Evolutionary conservation across 2,329 filamentous ascomycete species (phyloP).

Genomic region (Curvularia verruculosa): DNA sequence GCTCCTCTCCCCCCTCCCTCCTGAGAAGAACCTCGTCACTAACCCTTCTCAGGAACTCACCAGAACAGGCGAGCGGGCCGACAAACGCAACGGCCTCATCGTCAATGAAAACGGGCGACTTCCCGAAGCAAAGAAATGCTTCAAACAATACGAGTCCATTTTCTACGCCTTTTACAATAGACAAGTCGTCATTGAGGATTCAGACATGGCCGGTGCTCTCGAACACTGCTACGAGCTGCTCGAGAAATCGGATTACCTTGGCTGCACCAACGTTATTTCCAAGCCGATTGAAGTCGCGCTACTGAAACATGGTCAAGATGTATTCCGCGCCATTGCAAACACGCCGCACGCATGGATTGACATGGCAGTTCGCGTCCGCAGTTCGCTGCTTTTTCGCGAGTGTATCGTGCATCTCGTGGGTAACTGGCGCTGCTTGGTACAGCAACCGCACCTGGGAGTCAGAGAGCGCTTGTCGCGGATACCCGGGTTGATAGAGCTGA

Average conservation of each 20-base stretch:
- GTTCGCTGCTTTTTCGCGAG: neutral
- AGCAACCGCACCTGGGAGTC: neutral
- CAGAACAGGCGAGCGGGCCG: neutral
- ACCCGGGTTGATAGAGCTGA: neutral
- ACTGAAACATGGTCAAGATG: neutral
- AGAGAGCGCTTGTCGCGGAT: neutral
- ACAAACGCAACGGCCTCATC: neutral
- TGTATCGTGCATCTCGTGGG: neutral
- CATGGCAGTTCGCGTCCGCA: neutral
- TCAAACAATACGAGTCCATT: neutral
- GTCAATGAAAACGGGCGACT: neutral
- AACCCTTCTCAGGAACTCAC: neutral
- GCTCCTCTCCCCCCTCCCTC: neutral
- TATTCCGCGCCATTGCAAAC: neutral
- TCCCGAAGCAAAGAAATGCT: neutral
- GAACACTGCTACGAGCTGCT: neutral
- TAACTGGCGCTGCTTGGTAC: neutral
- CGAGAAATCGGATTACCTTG: neutral
- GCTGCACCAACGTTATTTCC: neutral
- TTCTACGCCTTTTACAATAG: neutral
- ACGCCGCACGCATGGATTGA: neutral
- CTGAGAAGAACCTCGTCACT: neutral
- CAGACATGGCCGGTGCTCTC: neutral
- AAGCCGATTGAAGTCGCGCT: neutral
- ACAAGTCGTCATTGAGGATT: neutral